A percentile compares a stretch with the other conserved stretches of the same genome.
These are phyloP conservation scores for Pseudocercospora crystallina DNA, from an alignment of 2,329 filamentous ascomycete species.

Conservation along the genomic window DNA sequence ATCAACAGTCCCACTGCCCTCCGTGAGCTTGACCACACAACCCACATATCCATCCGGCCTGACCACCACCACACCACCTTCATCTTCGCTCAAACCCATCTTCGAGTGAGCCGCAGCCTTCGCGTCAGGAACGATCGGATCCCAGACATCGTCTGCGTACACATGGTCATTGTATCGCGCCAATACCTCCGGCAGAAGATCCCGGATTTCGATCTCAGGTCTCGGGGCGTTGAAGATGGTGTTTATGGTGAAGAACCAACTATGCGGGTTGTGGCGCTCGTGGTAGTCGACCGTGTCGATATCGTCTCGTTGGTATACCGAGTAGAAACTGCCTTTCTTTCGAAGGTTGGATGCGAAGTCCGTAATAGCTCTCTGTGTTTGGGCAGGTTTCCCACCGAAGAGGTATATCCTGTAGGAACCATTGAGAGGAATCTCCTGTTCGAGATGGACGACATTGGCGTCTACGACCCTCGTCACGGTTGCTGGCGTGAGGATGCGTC, in stretches of 20 bases:
- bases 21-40: constrained; percentile 68
- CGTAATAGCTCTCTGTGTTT: constrained; percentile 61
- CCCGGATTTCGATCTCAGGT: constrained; percentile 68
- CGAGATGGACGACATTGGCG: constrained; percentile 84
- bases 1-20: constrained; percentile 77
- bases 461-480: constrained; percentile 85
- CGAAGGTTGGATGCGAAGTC: constrained; percentile 68
- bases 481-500: constrained; percentile 72
- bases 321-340: constrained; percentile 70
- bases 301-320: constrained; percentile 63
- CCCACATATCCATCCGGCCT: constrained; percentile 86
- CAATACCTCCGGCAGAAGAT: constrained; percentile 68
- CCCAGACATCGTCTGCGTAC: constrained; percentile 81
- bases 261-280: constrained; percentile 83
- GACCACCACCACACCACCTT: constrained; percentile 78
- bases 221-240: constrained; percentile 71
- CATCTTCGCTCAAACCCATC: constrained; percentile 73
- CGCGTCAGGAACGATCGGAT: constrained; percentile 67
- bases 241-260: constrained; percentile 75
- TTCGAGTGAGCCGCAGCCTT: constrained; percentile 79
- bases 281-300: constrained; percentile 66
- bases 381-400: constrained; percentile 70
- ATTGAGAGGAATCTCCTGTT: constrained; percentile 86
- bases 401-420: constrained; percentile 84
- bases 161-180: constrained; percentile 77